Evolutionary conservation across 371 early-diverging fungal species (phyloP).

Genomic region (Actinomortierella wolfii): DNA sequence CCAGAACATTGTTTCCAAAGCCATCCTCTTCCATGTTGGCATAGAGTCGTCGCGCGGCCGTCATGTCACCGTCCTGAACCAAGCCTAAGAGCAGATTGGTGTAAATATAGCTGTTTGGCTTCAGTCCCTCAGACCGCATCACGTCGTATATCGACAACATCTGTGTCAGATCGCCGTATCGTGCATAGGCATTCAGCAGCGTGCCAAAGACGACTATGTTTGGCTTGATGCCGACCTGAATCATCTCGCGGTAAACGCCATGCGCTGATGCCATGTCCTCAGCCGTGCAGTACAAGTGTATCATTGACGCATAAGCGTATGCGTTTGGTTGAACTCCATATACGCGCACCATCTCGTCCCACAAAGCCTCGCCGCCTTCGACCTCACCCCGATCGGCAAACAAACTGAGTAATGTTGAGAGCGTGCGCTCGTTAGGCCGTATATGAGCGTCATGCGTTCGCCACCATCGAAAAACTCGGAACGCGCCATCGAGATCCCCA

Average conservation of each 20-base stretch:
- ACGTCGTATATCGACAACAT: constrained; percentile 46
- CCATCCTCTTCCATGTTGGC: constrained; percentile 46
- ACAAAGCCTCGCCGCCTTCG: constrained; percentile 36
- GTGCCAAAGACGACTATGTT: constrained; percentile 42
- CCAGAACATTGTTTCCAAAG: constrained; percentile 35
- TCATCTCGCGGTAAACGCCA: constrained; percentile 43
- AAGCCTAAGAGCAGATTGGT: constrained; percentile 35
- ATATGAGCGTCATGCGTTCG: no score
- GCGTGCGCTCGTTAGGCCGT: constrained; percentile 38
- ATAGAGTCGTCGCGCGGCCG: constrained; percentile 27
- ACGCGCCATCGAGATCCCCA: constrained; percentile 42
- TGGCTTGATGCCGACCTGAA: constrained; percentile 34
- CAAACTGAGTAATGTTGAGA: constrained; percentile 38
- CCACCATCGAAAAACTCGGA: constrained; percentile 16
- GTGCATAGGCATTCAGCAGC: constrained; percentile 38
- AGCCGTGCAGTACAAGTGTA: constrained; percentile 37
- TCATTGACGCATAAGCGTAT: constrained; percentile 32
- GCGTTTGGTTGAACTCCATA: constrained; percentile 25
- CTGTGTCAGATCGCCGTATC: constrained; percentile 40
- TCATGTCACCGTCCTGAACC: constrained; percentile 43
- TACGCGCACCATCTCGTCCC: constrained; percentile 41
- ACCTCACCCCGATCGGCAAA: constrained; percentile 39
- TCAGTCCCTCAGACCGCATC: constrained; percentile 43
- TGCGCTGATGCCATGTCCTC: constrained; percentile 44
- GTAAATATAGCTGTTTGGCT: constrained; percentile 45